phyloP scores from a whole-genome alignment of 805 yeast genomes.

The Saccharomycopsis sp. region DNA sequence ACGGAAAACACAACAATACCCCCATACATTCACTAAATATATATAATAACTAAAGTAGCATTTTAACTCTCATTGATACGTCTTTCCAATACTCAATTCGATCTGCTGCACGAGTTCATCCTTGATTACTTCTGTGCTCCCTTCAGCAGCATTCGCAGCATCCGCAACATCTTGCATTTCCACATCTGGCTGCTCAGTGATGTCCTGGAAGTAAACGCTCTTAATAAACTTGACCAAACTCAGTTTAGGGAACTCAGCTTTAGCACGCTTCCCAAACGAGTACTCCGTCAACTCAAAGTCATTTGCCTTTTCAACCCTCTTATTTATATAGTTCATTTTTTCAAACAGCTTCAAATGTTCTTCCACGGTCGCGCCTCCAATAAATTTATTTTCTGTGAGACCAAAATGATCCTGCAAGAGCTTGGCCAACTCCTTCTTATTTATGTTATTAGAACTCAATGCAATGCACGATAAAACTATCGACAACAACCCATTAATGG shows the following conservation, averaged over 20 bases:
- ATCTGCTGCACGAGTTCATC: not conserved
- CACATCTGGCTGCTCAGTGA: no score
- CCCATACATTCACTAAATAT: no score
- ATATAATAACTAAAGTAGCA: not conserved
- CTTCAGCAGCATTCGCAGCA: not conserved
- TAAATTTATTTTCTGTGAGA: constrained; percentile 10
- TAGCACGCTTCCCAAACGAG: constrained; percentile 27
- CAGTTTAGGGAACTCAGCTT: constrained; percentile 26
- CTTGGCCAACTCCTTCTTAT: constrained; percentile 36
- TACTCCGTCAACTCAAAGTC: constrained; percentile 26
- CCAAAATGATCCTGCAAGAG: constrained; percentile 35
- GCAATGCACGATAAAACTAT: constrained; percentile 24
- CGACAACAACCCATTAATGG: constrained; percentile 23
- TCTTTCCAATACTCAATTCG: not conserved
- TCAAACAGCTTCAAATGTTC: constrained; percentile 26
- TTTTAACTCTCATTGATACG: not conserved
- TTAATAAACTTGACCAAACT: constrained; percentile 24
- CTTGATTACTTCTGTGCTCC: not conserved
- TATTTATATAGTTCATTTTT: constrained; percentile 24
- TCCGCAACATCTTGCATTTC: no score
- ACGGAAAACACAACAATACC: no score
- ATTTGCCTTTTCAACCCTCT: constrained; percentile 24
- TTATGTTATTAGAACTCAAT: constrained; percentile 27
- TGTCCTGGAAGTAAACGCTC: constrained; percentile 19
- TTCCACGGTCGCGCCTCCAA: constrained; percentile 16